A percentile compares a stretch with the other conserved stretches of the same genome.
Evolutionary conservation across 441 rosid species (phyloP).

Genomic region (Adansonia grandidieri): DNA sequence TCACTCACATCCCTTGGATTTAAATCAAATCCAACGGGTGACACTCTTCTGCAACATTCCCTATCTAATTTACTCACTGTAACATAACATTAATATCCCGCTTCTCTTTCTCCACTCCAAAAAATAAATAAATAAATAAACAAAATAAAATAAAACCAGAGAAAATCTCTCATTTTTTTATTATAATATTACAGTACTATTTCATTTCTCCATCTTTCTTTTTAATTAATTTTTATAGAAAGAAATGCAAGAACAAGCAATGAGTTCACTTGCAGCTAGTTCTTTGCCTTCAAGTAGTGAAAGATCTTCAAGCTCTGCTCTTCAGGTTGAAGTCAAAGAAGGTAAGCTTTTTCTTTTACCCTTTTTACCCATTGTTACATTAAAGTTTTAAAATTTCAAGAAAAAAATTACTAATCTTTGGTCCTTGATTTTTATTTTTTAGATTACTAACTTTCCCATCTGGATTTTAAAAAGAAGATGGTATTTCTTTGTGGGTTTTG

Average conservation of each 20-base stretch:
- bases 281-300: constrained; percentile 89
- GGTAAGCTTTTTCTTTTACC: constrained; percentile 40
- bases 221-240: not conserved
- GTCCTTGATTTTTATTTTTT: not conserved
- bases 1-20: constrained; percentile 42
- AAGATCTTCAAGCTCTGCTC: constrained; percentile 41
- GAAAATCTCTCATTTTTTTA: not conserved
- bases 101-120: constrained; percentile 35
- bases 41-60: not conserved
- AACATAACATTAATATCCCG: constrained; percentile 44
- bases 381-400: not conserved
- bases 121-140: not conserved
- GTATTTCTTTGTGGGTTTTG: not conserved
- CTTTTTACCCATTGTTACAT: not conserved
- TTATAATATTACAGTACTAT: not conserved
- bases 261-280: constrained; percentile 75
- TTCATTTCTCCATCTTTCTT: not conserved
- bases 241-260: constrained; percentile 72
- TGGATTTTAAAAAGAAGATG: constrained; percentile 1
- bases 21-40: constrained; percentile 44
- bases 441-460: not conserved
- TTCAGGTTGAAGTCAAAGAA: constrained; percentile 51
- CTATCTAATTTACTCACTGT: constrained; percentile 10
- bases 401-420: not conserved
- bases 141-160: not conserved